Evolutionary conservation across 1,139 yeast genomes (phyloP).

Genomic region (Arxiozyma heterogenica): DNA sequence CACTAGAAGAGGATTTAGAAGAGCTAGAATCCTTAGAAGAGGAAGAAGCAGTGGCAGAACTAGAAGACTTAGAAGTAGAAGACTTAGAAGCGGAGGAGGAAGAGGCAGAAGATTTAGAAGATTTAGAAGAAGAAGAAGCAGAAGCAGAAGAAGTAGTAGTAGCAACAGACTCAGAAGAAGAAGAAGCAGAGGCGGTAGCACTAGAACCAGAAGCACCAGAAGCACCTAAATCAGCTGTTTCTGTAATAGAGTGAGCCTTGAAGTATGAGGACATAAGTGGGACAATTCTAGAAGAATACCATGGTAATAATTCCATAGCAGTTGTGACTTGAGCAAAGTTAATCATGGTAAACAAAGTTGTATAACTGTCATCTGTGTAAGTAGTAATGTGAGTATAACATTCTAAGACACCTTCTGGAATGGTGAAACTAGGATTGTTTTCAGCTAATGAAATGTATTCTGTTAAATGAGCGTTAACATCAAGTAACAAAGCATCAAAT

Average conservation of each 20-base stretch:
- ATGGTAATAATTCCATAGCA: slow-evolving; percentile 35
- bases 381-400: slow-evolving; percentile 33
- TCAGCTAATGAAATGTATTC: slow-evolving; percentile 18
- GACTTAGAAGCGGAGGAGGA: slow-evolving; percentile 8
- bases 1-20: not conserved
- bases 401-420: slow-evolving; percentile 30
- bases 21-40: slow-evolving; percentile 8
- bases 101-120: slow-evolving; percentile 8
- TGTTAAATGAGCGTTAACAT: slow-evolving; percentile 15
- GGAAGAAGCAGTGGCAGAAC: slow-evolving; percentile 5
- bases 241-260: slow-evolving; percentile 20
- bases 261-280: slow-evolving; percentile 31
- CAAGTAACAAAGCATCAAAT: slow-evolving; percentile 16
- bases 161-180: slow-evolving; percentile 8
- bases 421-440: slow-evolving; percentile 17
- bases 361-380: slow-evolving; percentile 37
- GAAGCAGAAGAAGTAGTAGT: slow-evolving; percentile 11
- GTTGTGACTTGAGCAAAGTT: slow-evolving; percentile 26
- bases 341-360: slow-evolving; percentile 30
- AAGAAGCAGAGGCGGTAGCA: slow-evolving; percentile 7
- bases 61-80: slow-evolving; percentile 9
- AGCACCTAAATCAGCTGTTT: slow-evolving; percentile 12
- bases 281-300: slow-evolving; percentile 32
- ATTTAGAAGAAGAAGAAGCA: slow-evolving; percentile 9
- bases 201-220: slow-evolving; percentile 11